Percentiles rank a stretch among this genome's conserved stretches.
phyloP scores from a whole-genome alignment of 257 asterid genomes.

The Penstemon newberryi region DNA sequence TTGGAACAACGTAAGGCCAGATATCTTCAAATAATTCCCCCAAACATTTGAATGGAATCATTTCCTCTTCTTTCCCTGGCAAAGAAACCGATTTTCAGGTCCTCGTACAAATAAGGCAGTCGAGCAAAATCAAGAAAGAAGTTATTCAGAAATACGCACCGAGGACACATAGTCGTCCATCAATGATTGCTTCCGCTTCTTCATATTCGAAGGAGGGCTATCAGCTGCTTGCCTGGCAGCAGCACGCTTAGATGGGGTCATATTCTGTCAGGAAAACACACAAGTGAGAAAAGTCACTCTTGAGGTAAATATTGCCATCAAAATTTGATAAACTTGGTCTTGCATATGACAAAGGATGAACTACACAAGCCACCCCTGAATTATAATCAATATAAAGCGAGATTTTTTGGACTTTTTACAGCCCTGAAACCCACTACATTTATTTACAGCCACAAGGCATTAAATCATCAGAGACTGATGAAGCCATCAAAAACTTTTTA shows the following conservation, averaged over 20 bases:
- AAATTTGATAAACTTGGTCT: background rate
- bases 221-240: slow-evolving; percentile 71
- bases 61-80: slow-evolving; percentile 20
- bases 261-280: slow-evolving; percentile 35
- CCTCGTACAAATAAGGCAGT: background rate
- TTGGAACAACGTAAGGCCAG: slow-evolving; percentile 1
- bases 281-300: background rate
- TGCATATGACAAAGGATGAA: background rate
- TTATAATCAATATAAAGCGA: background rate
- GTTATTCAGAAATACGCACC: slow-evolving; percentile 38
- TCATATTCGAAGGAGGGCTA: slow-evolving; percentile 64
- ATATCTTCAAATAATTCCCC: background rate
- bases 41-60: background rate
- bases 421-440: no score
- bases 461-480: background rate
- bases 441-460: no score
- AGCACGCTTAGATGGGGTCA: slow-evolving; percentile 78
- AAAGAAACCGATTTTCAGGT: background rate
- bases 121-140: background rate
- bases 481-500: background rate
- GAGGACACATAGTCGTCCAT: slow-evolving; percentile 84
- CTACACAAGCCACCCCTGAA: background rate
- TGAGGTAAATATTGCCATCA: background rate
- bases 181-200: slow-evolving; percentile 69
- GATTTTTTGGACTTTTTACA: no score